These are phyloP conservation scores for Phycomyces nitens DNA, from an alignment of 192 early-diverging fungal genomes.

Conservation along the genomic window DNA sequence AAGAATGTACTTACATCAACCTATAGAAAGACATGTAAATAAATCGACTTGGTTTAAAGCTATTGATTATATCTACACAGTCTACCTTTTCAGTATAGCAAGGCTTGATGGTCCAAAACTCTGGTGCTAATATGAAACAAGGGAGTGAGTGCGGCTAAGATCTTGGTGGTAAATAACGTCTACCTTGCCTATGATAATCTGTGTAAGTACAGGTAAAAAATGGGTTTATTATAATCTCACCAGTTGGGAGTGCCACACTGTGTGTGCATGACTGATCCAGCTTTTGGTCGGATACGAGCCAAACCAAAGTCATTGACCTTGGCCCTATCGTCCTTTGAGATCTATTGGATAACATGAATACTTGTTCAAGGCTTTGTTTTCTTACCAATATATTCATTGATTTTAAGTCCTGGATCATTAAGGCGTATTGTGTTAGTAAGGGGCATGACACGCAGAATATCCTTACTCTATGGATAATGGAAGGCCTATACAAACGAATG, in stretches of 20 bases:
- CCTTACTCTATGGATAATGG: slow-evolving; percentile 67
- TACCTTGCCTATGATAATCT: slow-evolving; percentile 39
- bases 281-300: slow-evolving; percentile 66
- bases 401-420: slow-evolving; percentile 56
- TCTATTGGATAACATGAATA: slow-evolving; percentile 18
- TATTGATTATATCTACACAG: not conserved
- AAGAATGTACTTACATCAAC: slow-evolving; percentile 16
- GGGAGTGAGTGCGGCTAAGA: too few relatives aligned
- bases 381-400: slow-evolving; percentile 71
- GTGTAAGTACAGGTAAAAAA: not conserved
- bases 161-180: too few relatives aligned
- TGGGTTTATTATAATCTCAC: slow-evolving; percentile 19
- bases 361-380: too few relatives aligned
- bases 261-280: slow-evolving; percentile 68
- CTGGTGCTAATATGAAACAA: slow-evolving; percentile 52
- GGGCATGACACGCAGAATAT: too few relatives aligned
- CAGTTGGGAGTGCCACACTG: slow-evolving; percentile 79
- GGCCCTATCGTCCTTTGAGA: slow-evolving; percentile 57
- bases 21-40: not conserved
- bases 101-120: slow-evolving; percentile 68
- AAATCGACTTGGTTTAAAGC: slow-evolving; percentile 1
- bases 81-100: slow-evolving; percentile 74
- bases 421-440: slow-evolving; percentile 8
- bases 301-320: slow-evolving; percentile 84
- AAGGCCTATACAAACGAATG: slow-evolving; percentile 48